Conservation (phyloP, 257 asterid genomes). For the Cordia subcordata region DNA sequence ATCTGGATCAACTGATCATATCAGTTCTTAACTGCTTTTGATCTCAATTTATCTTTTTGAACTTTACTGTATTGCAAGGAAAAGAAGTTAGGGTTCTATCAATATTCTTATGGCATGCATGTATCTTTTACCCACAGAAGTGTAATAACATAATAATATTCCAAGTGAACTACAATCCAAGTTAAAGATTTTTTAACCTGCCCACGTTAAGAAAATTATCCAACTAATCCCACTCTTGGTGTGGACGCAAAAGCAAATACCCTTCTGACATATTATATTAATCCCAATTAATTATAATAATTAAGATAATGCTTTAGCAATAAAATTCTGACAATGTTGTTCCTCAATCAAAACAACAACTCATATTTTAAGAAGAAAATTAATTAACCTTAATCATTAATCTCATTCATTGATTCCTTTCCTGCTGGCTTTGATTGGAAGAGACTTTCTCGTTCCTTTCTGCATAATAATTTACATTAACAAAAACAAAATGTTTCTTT, state of each 20-base stretch:
- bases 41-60: no score
- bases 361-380: constrained; percentile 3
- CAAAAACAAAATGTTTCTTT: constrained; percentile 21
- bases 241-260: constrained; percentile 16
- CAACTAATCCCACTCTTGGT: constrained; percentile 8
- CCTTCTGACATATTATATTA: constrained; percentile 12
- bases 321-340: constrained; percentile 41
- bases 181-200: neutral
- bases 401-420: constrained; percentile 33
- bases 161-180: constrained; percentile 5
- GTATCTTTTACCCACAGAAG: no score
- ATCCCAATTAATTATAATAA: constrained; percentile 5
- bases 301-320: constrained; percentile 21
- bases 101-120: no score
- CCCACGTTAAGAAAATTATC: neutral
- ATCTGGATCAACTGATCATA: no score
- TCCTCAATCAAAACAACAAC: constrained; percentile 20
- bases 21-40: no score
- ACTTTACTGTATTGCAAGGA: no score
- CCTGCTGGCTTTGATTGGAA: constrained; percentile 29
- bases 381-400: constrained; percentile 29
- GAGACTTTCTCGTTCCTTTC: constrained; percentile 17
- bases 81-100: no score
- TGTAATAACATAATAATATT: no score
- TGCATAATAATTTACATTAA: constrained; percentile 21